Evolutionary conservation across 2,329 filamentous ascomycete genomes (phyloP), one percentile per base, ranked within the genome.

Genomic region (Colletotrichum sp.): DNA sequence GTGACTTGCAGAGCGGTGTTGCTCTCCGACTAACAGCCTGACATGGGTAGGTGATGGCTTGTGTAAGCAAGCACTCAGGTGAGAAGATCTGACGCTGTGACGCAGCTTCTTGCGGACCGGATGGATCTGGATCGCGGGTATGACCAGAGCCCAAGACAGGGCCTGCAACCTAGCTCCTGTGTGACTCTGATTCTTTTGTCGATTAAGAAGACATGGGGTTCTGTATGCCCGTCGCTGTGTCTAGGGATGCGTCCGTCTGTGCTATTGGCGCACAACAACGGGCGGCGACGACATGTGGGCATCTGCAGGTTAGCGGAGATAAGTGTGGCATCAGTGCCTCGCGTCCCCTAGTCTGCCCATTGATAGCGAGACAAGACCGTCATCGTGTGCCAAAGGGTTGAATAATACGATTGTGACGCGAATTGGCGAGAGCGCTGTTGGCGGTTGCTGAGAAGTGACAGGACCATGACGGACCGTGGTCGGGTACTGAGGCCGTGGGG

Each of bases 231-330:
- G 66, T 26, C 61, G 28, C 70, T 69, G 62, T 28, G 64, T 58
- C 48, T 66, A 70, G 58, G 68, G 58, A 34, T 43, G 32, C 24
- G 58, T 28, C 43, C 30, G 65, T 73, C 73, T 68, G 73, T 69
- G 70, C 43, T 30, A 75, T 73, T 69, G 70, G 70, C 64, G 73
- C 64, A 75, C 70, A 65, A 67, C 30, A 62, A 72, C 70, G 73
- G 70, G 65, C 73, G 58, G 64, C 73, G 73, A 43, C 32, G 32
- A 69, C 70, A 64, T 67, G 70, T 73, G 73, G 73, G 34, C 56
- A 73, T 75, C 70, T 73, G 73, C 73, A 75, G 70, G 38, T 34
- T n/a, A 56, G 73, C 70, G 73, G 73, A 73, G 70, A 75, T 62
- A 58, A 56, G 69, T 72, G 72, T 75, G 70, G 73, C 73, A 73